Evolutionary conservation across 2,329 filamentous ascomycete genomes (phyloP).

Genomic region (Colletotrichum cuscutae): DNA sequence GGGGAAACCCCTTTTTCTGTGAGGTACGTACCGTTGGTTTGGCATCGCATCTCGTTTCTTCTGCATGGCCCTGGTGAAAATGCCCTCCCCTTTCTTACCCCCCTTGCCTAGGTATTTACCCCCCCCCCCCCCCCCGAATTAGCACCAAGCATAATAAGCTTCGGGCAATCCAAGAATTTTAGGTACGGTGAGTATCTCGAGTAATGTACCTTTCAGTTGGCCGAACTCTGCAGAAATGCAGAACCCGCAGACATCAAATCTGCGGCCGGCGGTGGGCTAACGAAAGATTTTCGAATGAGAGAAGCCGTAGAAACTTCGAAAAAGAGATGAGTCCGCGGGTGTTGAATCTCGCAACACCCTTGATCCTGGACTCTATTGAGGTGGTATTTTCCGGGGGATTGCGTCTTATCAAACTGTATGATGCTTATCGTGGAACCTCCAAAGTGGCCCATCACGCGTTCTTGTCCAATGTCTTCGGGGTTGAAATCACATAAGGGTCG

Average conservation of each 20-base stretch:
- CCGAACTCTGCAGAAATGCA: constrained; percentile 3
- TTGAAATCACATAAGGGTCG: constrained; percentile 4
- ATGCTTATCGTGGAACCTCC: not conserved
- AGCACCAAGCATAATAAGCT: constrained; percentile 7
- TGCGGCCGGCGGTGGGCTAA: not conserved
- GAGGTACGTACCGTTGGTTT: constrained; percentile 16
- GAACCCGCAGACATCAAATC: not conserved
- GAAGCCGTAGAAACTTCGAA: constrained; percentile 6
- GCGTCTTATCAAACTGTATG: constrained; percentile 9
- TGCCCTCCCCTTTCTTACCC: not conserved
- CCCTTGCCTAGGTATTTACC: not conserved
- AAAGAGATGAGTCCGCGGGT: constrained; percentile 24
- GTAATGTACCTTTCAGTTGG: constrained; percentile 21
- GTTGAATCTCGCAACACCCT: constrained; percentile 11
- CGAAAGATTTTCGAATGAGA: not conserved
- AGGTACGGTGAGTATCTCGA: constrained; percentile 3
- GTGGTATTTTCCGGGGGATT: constrained; percentile 30
- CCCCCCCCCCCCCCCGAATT: not conserved
- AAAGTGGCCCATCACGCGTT: constrained; percentile 11
- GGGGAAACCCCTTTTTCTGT: not conserved
- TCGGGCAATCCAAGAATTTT: not conserved
- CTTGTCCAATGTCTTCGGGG: not conserved
- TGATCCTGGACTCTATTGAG: constrained; percentile 28
- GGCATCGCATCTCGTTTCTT: not conserved
- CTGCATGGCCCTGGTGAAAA: not conserved